Evolutionary conservation across 495 filamentous ascomycete species (phyloP).

Genomic region (Endocarpon pusillum): DNA sequence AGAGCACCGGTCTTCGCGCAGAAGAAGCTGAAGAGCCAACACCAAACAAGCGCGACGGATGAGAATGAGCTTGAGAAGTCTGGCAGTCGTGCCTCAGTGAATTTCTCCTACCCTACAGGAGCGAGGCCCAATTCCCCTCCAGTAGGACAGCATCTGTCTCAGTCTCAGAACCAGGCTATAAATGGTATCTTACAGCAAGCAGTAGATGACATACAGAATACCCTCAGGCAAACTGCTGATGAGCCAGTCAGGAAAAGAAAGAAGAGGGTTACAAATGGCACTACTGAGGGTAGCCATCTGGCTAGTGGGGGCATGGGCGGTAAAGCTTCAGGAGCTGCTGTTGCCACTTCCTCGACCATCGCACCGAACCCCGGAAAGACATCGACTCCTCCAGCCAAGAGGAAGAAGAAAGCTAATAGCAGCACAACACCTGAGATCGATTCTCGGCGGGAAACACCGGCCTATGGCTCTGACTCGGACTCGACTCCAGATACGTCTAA

Average conservation of each 20-base stretch:
- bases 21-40: slow-evolving; percentile 5
- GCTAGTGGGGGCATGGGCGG: slow-evolving; percentile 18
- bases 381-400: neutral
- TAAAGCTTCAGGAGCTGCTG: slow-evolving; percentile 21
- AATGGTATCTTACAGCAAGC: too few relatives aligned
- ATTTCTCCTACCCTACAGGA: slow-evolving; percentile 71
- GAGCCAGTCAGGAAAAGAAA: slow-evolving; percentile 38
- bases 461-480: slow-evolving; percentile 1
- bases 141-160: too few relatives aligned
- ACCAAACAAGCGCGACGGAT: slow-evolving; percentile 1
- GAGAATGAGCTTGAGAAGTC: slow-evolving; percentile 32
- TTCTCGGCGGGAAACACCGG: neutral
- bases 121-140: slow-evolving; percentile 27
- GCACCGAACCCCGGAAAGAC: too few relatives aligned
- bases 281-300: slow-evolving; percentile 28
- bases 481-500: slow-evolving; percentile 1
- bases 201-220: slow-evolving; percentile 16
- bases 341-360: too few relatives aligned
- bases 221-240: slow-evolving; percentile 28
- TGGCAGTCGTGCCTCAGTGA: slow-evolving; percentile 50
- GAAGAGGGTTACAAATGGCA: slow-evolving; percentile 16
- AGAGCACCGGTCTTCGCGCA: slow-evolving; percentile 15
- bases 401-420: neutral
- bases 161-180: too few relatives aligned
- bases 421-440: too few relatives aligned